These are phyloP conservation scores for Phialemoniopsis sp. DNA, from an alignment of 2,329 filamentous ascomycete genomes.

Conservation along the genomic window DNA sequence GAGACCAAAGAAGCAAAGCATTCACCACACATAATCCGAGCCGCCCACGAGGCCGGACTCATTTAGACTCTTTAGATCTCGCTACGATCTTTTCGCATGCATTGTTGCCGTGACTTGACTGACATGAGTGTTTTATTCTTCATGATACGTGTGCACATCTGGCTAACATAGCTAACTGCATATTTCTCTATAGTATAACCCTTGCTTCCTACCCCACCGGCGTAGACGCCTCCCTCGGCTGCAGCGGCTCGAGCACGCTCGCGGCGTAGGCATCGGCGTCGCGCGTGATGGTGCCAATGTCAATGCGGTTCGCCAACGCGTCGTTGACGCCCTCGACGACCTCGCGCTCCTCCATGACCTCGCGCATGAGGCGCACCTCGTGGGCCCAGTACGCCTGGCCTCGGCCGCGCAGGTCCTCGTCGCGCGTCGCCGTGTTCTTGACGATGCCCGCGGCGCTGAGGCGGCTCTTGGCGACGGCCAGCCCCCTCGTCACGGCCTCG, in stretches of 20 bases:
- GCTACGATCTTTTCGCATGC: no score
- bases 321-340: slow-evolving; percentile 69
- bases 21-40: no score
- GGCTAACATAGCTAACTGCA: no score
- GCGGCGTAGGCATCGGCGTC: slow-evolving; percentile 62
- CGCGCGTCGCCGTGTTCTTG: slow-evolving; percentile 73
- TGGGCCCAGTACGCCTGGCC: slow-evolving; percentile 75
- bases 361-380: slow-evolving; percentile 67
- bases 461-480: slow-evolving; percentile 61
- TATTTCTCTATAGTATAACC: no score
- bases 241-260: slow-evolving; percentile 33
- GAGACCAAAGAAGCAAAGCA: no score
- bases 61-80: no score
- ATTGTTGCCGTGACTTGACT: no score
- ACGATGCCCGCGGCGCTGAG: slow-evolving; percentile 71
- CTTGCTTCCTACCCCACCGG: slow-evolving; percentile 5
- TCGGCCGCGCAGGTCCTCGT: slow-evolving; percentile 63
- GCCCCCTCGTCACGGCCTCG: slow-evolving; percentile 48
- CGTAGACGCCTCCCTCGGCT: slow-evolving; percentile 15
- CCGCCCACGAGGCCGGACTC: no score
- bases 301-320: slow-evolving; percentile 59
- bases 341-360: slow-evolving; percentile 75
- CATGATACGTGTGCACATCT: no score
- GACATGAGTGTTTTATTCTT: no score
- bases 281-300: slow-evolving; percentile 54